A percentile compares a stretch with the other conserved stretches of the same genome.
phyloP scores from a whole-genome alignment of 331 rosid genomes.

The Phaseolus coccineus region DNA sequence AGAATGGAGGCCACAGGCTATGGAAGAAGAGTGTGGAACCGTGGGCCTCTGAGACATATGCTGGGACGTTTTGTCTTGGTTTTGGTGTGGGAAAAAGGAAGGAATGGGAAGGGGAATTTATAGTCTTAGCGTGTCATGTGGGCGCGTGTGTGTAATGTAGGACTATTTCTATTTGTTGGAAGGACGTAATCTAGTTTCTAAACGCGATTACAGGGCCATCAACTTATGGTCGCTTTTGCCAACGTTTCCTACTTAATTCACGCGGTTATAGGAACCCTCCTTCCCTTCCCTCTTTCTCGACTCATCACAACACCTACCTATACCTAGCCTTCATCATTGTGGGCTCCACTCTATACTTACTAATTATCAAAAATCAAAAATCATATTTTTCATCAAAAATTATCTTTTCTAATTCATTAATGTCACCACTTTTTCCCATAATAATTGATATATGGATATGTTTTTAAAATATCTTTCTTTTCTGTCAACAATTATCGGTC shows the following conservation, averaged over 20 bases:
- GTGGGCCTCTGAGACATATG: conserved; percentile 86
- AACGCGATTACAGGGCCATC: conserved; percentile 39
- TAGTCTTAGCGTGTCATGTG: conserved; percentile 29
- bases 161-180: not conserved
- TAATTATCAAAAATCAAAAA: not conserved
- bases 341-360: not conserved
- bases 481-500: no score
- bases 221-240: no score
- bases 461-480: no score
- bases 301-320: not conserved
- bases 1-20: conserved; percentile 80
- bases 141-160: not conserved
- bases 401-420: not conserved
- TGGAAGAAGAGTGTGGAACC: conserved; percentile 82
- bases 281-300: not conserved
- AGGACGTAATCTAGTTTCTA: not conserved
- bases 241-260: not conserved
- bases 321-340: not conserved
- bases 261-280: not conserved
- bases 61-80: conserved; percentile 10
- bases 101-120: conserved; percentile 46
- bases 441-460: not conserved
- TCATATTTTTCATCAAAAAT: not conserved
- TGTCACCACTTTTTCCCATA: not conserved
- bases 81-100: conserved; percentile 16